Evolutionary conservation across 768 basidiomycete species (phyloP).

Genomic region (Tremella fuciformis): DNA sequence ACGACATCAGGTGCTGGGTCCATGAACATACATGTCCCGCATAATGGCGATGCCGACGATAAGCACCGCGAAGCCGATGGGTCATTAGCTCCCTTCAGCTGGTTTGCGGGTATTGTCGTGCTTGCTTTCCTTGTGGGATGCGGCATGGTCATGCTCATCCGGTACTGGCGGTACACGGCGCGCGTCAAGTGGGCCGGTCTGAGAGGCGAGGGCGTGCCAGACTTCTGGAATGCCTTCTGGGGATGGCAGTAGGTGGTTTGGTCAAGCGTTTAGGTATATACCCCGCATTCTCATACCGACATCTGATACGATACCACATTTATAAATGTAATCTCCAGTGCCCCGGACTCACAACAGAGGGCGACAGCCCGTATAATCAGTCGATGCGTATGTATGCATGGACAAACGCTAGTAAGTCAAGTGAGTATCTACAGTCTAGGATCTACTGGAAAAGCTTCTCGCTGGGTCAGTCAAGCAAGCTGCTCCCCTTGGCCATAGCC

Average conservation of each 20-base stretch:
- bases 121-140: constrained; percentile 56
- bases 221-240: constrained; percentile 40
- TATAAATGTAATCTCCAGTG: too few species aligned
- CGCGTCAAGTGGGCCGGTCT: constrained; percentile 51
- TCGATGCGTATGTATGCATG: too few species aligned
- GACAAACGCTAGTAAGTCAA: too few species aligned
- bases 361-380: too few species aligned
- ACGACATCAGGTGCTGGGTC: constrained; percentile 63
- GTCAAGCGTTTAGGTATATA: neutral
- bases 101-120: constrained; percentile 62
- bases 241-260: constrained; percentile 28
- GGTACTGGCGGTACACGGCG: constrained; percentile 65
- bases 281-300: neutral
- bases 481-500: constrained; percentile 12
- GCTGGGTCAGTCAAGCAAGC: too few species aligned
- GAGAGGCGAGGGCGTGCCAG: constrained; percentile 29
- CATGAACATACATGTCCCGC: constrained; percentile 65
- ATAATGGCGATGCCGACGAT: constrained; percentile 54
- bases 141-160: constrained; percentile 57
- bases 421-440: too few species aligned
- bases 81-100: constrained; percentile 55
- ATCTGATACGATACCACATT: too few species aligned
- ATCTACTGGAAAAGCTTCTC: too few species aligned
- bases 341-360: too few species aligned
- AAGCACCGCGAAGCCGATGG: constrained; percentile 36